A percentile compares a stretch with the other conserved stretches of the same genome.
These are phyloP conservation scores for Rhytidhysteron rufulum DNA, from an alignment of 2,329 filamentous ascomycete species.

Conservation along the genomic window DNA sequence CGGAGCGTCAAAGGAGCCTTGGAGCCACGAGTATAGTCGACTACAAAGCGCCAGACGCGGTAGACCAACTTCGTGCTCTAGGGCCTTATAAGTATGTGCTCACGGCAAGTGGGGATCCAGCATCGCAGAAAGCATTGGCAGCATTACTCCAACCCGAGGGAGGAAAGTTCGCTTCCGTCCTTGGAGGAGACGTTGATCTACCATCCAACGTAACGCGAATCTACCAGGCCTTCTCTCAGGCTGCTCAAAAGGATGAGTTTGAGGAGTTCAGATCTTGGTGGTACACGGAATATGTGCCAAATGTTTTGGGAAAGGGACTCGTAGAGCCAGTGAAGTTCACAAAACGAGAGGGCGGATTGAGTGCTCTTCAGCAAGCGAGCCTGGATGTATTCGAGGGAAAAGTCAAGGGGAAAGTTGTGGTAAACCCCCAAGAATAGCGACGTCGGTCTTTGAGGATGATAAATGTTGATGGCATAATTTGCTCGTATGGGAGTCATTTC, in stretches of 20 bases:
- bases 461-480: background rate
- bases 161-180: slow-evolving; percentile 19
- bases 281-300: slow-evolving; percentile 22
- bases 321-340: slow-evolving; percentile 20
- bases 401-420: slow-evolving; percentile 17
- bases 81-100: slow-evolving; percentile 25
- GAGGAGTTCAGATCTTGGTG: slow-evolving; percentile 19
- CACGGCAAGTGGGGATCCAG: slow-evolving; percentile 21
- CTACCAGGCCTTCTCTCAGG: slow-evolving; percentile 23
- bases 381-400: slow-evolving; percentile 20
- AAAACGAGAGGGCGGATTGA: slow-evolving; percentile 18
- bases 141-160: slow-evolving; percentile 16
- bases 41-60: slow-evolving; percentile 21
- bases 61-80: slow-evolving; percentile 16
- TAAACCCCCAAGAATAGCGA: slow-evolving; percentile 20
- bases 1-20: slow-evolving; percentile 18
- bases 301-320: slow-evolving; percentile 16
- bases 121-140: slow-evolving; percentile 21
- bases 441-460: background rate
- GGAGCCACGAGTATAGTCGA: slow-evolving; percentile 20
- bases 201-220: slow-evolving; percentile 19
- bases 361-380: slow-evolving; percentile 19
- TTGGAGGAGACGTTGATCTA: slow-evolving; percentile 17
- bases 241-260: slow-evolving; percentile 19
- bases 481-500: background rate